Conservation (phyloP, 768 basidiomycete genomes). For the Boletus pseudo-olivaceus region DNA sequence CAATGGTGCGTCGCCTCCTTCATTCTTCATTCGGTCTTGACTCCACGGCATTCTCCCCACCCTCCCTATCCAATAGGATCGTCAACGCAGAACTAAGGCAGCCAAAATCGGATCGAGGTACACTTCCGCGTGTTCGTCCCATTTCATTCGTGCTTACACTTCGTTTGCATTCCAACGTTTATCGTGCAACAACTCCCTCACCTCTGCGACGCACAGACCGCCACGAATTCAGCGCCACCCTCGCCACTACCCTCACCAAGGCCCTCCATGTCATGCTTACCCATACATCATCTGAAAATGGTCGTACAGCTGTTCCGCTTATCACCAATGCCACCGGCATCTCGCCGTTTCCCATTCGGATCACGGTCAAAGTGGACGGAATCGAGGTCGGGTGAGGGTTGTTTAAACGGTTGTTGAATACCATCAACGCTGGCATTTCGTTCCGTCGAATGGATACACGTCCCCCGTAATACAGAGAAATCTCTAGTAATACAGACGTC, state of each 20-base stretch:
- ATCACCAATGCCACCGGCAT: conserved; percentile 76
- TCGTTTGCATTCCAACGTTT: background rate
- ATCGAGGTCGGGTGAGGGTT: conserved; percentile 47
- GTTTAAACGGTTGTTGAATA: background rate
- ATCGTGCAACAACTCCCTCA: background rate
- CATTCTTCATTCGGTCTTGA: background rate
- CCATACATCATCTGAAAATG: conserved; percentile 75
- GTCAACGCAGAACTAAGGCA: conserved; percentile 79
- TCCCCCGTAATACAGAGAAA: background rate
- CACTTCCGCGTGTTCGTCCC: background rate
- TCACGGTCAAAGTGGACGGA: conserved; percentile 65
- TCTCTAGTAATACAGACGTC: background rate
- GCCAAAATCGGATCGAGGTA: conserved; percentile 62
- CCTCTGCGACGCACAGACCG: conserved; percentile 34
- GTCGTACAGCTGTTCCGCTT: conserved; percentile 69
- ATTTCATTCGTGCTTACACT: background rate
- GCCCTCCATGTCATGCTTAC: conserved; percentile 68
- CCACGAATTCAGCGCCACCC: conserved; percentile 51
- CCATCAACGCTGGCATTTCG: background rate
- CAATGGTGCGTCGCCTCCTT: conserved; percentile 53
- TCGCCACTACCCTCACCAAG: conserved; percentile 60
- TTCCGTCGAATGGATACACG: background rate
- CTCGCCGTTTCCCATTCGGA: conserved; percentile 77
- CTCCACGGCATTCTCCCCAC: background rate
- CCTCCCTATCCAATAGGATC: conserved; percentile 43